phyloP scores from a whole-genome alignment of 2,329 filamentous ascomycete species.

The Decorospora gaudefroyi region DNA sequence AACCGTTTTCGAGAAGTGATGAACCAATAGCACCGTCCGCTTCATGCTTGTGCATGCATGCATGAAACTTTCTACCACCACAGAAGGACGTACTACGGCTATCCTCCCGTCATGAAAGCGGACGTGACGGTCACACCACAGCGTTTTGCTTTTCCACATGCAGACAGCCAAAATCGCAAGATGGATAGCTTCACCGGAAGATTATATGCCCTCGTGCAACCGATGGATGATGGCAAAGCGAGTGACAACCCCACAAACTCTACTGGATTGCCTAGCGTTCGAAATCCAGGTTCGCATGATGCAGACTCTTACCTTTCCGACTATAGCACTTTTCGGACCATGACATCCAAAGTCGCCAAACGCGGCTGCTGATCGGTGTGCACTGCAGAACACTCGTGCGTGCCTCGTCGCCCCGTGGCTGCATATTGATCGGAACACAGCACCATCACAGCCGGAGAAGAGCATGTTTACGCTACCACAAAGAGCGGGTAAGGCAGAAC shows the following conservation, averaged over 20 bases:
- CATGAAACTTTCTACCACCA: no score
- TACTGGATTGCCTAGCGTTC: constrained; percentile 11
- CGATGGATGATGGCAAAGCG: no score
- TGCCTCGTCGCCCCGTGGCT: constrained; percentile 7
- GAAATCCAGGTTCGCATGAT: constrained; percentile 9
- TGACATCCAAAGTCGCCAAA: constrained; percentile 3
- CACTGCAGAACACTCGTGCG: constrained; percentile 3
- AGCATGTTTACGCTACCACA: constrained; percentile 11
- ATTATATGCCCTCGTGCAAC: background rate
- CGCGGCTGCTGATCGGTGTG: constrained; percentile 5
- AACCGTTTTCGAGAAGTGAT: constrained; percentile 11
- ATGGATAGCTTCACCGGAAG: constrained; percentile 4
- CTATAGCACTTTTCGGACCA: background rate
- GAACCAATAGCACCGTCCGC: constrained; percentile 13
- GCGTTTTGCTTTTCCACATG: constrained; percentile 8
- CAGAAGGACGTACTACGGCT: no score
- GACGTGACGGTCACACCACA: constrained; percentile 14
- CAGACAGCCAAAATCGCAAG: constrained; percentile 7
- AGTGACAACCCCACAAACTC: constrained; percentile 4
- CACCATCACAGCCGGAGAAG: constrained; percentile 18
- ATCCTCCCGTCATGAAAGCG: no score
- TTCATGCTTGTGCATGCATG: constrained; percentile 5
- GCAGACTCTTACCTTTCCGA: background rate
- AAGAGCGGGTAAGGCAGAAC: constrained; percentile 6
- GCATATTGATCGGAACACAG: constrained; percentile 15